phyloP scores from a whole-genome alignment of 2,329 filamentous ascomycete genomes.

The Thelonectria rubi region DNA sequence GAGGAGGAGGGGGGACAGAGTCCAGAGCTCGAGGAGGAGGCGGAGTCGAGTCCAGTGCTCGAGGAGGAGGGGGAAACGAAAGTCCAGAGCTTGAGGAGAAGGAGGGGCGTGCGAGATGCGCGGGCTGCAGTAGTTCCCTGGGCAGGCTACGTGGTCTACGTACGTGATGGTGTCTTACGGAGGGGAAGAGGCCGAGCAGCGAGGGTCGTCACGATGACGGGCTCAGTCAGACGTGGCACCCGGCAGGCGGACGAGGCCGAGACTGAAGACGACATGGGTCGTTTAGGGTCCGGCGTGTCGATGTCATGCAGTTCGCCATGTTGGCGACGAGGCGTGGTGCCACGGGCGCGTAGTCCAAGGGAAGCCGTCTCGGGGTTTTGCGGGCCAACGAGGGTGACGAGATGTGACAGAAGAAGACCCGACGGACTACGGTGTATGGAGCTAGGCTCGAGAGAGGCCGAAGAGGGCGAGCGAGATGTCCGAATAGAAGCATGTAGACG shows the following conservation, averaged over 20 bases:
- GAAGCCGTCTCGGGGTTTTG: background rate
- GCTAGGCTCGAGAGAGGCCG: constrained; percentile 5
- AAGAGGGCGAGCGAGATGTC: background rate
- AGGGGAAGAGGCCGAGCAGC: too few species aligned
- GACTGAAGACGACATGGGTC: background rate
- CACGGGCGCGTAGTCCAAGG: constrained; percentile 13
- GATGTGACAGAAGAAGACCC: constrained; percentile 5
- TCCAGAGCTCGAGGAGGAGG: too few species aligned
- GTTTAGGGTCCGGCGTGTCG: constrained; percentile 1
- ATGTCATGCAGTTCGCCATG: constrained; percentile 16
- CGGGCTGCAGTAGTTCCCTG: background rate
- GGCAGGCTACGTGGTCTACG: background rate
- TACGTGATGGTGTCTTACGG: background rate
- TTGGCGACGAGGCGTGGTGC: constrained; percentile 15
- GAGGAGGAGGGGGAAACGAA: too few species aligned
- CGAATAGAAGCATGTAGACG: background rate
- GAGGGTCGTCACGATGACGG: background rate
- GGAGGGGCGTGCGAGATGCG: background rate
- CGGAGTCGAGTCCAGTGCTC: too few species aligned
- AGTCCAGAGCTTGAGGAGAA: background rate
- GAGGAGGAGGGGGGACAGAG: too few species aligned
- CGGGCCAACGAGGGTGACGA: background rate
- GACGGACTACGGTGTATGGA: constrained; percentile 5
- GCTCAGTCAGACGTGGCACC: background rate
- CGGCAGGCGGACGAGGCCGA: constrained; percentile 7